phyloP scores from a whole-genome alignment of 306 rosid species.

The Rubus parviflorus region DNA sequence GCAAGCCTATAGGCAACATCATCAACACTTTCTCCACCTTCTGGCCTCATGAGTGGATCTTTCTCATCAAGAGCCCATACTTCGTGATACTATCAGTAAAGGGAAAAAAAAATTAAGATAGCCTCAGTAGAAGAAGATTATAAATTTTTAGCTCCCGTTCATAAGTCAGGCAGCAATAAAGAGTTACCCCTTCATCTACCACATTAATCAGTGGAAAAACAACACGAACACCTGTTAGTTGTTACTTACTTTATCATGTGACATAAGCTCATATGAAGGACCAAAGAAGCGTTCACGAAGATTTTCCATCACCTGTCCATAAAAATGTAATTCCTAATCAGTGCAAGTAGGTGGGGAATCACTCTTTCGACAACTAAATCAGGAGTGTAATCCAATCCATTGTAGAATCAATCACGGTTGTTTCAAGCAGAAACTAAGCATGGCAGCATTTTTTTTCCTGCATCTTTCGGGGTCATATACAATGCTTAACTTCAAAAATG shows the following conservation, averaged over 20 bases:
- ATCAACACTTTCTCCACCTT: slow-evolving; percentile 88
- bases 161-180: background rate
- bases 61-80: slow-evolving; percentile 77
- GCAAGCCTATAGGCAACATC: slow-evolving; percentile 82
- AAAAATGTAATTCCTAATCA: slow-evolving; percentile 15
- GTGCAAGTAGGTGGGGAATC: background rate
- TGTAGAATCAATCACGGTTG: background rate
- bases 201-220: background rate
- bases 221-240: background rate
- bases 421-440: background rate
- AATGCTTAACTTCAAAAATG: background rate
- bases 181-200: background rate
- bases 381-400: background rate
- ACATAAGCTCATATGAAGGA: slow-evolving; percentile 70
- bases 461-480: too few species aligned
- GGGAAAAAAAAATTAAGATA: slow-evolving; percentile 20
- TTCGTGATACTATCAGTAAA: slow-evolving; percentile 50
- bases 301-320: slow-evolving; percentile 54
- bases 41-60: slow-evolving; percentile 68
- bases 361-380: background rate
- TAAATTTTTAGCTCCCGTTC: background rate
- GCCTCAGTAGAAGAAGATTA: slow-evolving; percentile 11
- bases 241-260: slow-evolving; percentile 77
- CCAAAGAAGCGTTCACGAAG: slow-evolving; percentile 86
- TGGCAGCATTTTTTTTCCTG: background rate